Evolutionary conservation across 805 yeast species (phyloP).

Genomic region (Tetrapisispora namnaoensis): DNA sequence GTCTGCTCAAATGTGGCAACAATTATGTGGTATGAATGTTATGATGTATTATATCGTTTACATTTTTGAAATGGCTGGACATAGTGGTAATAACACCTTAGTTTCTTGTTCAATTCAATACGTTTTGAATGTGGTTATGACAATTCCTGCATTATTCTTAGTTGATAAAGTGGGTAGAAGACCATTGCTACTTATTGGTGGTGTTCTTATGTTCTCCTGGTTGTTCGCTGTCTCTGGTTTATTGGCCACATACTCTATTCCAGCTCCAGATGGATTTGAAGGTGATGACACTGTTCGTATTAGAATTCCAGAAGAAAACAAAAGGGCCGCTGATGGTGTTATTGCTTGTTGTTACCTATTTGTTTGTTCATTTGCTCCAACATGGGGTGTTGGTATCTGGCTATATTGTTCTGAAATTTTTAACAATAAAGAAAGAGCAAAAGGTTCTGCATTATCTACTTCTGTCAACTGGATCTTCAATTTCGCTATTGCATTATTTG

Average conservation of each 20-base stretch:
- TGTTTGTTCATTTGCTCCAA: constrained; percentile 44
- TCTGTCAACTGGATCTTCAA: constrained; percentile 59
- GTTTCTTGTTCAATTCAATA: constrained; percentile 33
- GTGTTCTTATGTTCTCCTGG: constrained; percentile 2
- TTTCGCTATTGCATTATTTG: constrained; percentile 57
- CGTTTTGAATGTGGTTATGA: constrained; percentile 37
- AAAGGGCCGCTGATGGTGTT: constrained; percentile 46
- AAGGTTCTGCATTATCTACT: constrained; percentile 54
- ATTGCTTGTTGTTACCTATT: constrained; percentile 32
- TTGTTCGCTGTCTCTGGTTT: constrained; percentile 30
- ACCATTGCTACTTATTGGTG: constrained; percentile 31
- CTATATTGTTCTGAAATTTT: constrained; percentile 46
- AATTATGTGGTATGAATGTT: constrained; percentile 62
- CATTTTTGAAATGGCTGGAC: constrained; percentile 3
- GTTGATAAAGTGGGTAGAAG: constrained; percentile 63
- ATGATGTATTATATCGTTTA: constrained; percentile 43
- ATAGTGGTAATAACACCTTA: background rate
- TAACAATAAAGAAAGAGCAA: constrained; percentile 60
- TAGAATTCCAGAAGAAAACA: background rate
- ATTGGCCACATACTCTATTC: background rate
- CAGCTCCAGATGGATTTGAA: constrained; percentile 37
- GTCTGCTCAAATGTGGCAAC: constrained; percentile 29
- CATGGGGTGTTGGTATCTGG: constrained; percentile 30
- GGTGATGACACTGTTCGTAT: constrained; percentile 9
- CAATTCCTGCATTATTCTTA: constrained; percentile 47